Evolutionary conservation across 345 rosid species (phyloP).

Genomic region (Eucalyptus erythrocorys): DNA sequence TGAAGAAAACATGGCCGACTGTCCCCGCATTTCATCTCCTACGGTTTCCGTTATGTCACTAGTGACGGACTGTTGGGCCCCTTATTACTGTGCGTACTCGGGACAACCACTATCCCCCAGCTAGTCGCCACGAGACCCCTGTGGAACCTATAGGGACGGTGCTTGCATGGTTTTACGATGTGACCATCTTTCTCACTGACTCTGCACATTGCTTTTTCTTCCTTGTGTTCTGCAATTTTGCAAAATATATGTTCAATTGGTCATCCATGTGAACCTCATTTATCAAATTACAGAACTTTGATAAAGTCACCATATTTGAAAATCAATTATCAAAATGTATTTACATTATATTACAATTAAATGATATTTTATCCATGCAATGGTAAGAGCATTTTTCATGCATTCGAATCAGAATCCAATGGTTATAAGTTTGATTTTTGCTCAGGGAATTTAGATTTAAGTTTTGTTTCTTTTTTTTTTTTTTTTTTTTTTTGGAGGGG

Average conservation of each 20-base stretch:
- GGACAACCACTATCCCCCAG: background rate
- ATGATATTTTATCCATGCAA: background rate
- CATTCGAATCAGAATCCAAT: background rate
- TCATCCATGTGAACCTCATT: background rate
- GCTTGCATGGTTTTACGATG: background rate
- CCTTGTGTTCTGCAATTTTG: background rate
- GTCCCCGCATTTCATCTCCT: background rate
- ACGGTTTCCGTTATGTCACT: background rate
- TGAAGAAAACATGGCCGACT: accelerated
- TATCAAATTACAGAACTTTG: background rate
- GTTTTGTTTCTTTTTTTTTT: too few species aligned
- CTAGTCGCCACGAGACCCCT: background rate
- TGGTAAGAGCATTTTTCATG: background rate
- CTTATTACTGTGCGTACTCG: background rate
- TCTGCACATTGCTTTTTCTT: background rate
- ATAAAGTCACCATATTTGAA: background rate
- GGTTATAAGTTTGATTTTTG: background rate
- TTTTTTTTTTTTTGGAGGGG: too few species aligned
- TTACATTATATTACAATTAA: background rate
- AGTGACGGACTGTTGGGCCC: background rate
- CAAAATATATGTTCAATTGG: background rate
- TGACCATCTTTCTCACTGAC: background rate
- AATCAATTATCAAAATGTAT: background rate
- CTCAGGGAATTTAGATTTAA: background rate
- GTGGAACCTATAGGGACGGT: background rate